Evolutionary conservation across 768 basidiomycete genomes (phyloP).

Genomic region (Russula sp.): DNA sequence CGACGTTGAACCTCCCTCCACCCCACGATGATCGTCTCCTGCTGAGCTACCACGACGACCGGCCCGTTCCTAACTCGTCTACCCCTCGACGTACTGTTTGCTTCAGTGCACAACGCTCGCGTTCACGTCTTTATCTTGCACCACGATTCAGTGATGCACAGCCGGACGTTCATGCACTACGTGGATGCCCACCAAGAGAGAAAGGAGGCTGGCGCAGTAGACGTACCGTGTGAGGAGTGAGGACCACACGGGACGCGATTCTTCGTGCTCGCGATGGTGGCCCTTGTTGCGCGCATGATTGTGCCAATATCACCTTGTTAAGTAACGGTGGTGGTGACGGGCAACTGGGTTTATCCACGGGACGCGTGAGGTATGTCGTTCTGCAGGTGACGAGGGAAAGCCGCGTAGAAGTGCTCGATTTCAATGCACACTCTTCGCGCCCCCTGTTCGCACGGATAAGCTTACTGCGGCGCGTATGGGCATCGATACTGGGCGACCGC

Average conservation of each 20-base stretch:
- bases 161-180: constrained; percentile 35
- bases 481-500: constrained; percentile 2
- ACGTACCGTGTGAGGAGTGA: constrained; percentile 42
- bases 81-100: constrained; percentile 29
- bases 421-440: constrained; percentile 34
- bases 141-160: constrained; percentile 36
- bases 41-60: constrained; percentile 32
- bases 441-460: constrained; percentile 8
- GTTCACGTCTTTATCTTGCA: constrained; percentile 35
- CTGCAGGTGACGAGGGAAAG: constrained; percentile 22
- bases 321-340: neutral
- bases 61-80: constrained; percentile 34
- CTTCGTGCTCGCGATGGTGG: constrained; percentile 30
- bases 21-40: constrained; percentile 24
- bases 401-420: constrained; percentile 35
- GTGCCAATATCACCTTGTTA: too few species aligned
- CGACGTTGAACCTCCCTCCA: constrained; percentile 33
- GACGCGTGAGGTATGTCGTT: constrained; percentile 38
- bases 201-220: constrained; percentile 3
- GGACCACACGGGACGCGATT: constrained; percentile 40
- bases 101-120: constrained; percentile 30
- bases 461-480: constrained; percentile 6
- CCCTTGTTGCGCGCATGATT: too few species aligned
- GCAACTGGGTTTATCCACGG: constrained; percentile 42
- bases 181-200: neutral